Conservation (phyloP, 768 basidiomycete genomes). For the Collybia sordida region DNA sequence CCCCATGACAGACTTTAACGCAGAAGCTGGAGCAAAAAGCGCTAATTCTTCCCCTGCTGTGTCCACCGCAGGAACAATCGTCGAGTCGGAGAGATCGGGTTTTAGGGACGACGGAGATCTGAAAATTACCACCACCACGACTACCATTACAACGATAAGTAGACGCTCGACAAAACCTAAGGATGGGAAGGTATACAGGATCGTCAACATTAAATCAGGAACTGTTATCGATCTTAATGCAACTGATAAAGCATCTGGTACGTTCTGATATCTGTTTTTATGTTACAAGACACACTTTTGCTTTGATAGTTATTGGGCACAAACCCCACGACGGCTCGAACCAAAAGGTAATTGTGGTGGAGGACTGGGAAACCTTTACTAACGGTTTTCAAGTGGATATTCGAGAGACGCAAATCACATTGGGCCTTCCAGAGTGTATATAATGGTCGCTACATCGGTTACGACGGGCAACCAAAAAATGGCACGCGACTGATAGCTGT, state of each 20-base stretch:
- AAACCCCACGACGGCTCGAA: constrained; percentile 40
- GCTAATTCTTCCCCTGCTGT: not conserved
- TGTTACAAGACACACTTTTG: not conserved
- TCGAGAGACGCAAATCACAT: constrained; percentile 33
- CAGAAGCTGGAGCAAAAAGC: not conserved
- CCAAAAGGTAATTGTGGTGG: constrained; percentile 38
- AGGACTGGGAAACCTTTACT: not conserved
- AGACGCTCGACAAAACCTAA: constrained; percentile 9
- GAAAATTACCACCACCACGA: constrained; percentile 30
- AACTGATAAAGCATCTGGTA: constrained; percentile 45
- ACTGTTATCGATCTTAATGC: constrained; percentile 59
- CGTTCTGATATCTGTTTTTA: constrained; percentile 10
- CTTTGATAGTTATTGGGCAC: constrained; percentile 47
- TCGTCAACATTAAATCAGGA: constrained; percentile 50
- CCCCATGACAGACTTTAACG: not conserved
- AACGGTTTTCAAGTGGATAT: constrained; percentile 40
- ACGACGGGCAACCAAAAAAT: constrained; percentile 34
- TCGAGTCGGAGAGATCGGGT: constrained; percentile 20
- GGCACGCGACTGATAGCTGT: constrained; percentile 40
- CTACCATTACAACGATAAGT: constrained; percentile 24
- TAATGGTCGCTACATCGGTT: constrained; percentile 39
- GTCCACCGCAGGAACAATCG: constrained; percentile 18
- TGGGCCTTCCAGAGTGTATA: constrained; percentile 44
- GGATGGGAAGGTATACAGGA: constrained; percentile 39
- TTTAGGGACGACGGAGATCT: constrained; percentile 23